Percentiles rank a stretch among this genome's conserved stretches.
phyloP scores from a whole-genome alignment of 2,329 filamentous ascomycete genomes.

The Aureobasidium sp. region DNA sequence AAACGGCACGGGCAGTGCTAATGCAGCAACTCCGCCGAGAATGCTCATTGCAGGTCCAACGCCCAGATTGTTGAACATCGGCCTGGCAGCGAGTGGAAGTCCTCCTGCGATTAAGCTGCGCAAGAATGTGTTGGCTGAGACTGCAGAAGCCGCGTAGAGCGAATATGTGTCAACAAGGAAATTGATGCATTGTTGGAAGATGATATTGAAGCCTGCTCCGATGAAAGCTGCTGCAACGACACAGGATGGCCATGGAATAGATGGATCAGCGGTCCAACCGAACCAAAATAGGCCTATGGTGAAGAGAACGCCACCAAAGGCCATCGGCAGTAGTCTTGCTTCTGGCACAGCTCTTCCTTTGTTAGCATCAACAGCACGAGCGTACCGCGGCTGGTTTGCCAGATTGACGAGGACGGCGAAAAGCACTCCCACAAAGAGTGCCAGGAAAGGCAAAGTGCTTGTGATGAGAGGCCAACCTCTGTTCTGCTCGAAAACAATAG shows the following conservation, averaged over 20 bases:
- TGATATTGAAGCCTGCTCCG: conserved; percentile 39
- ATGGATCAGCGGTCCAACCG: conserved; percentile 34
- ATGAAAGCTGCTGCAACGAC: conserved; percentile 36
- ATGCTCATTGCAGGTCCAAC: conserved; percentile 36
- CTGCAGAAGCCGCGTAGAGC: conserved; percentile 40
- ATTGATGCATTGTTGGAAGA: conserved; percentile 43
- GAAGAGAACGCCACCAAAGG: conserved; percentile 37
- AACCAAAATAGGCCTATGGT: conserved; percentile 37
- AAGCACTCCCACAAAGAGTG: conserved; percentile 38
- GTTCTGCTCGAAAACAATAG: conserved; percentile 38
- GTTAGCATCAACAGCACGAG: conserved; percentile 29
- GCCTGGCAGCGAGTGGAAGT: conserved; percentile 30
- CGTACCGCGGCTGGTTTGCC: conserved; percentile 34
- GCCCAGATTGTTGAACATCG: conserved; percentile 35
- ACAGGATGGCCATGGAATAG: conserved; percentile 35
- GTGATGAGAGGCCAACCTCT: conserved; percentile 36
- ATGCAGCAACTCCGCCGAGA: conserved; percentile 33
- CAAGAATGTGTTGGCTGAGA: conserved; percentile 43
- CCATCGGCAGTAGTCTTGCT: conserved; percentile 37
- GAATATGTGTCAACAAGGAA: conserved; percentile 36
- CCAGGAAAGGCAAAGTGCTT: conserved; percentile 39
- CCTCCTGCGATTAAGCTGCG: conserved; percentile 36
- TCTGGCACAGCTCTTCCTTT: conserved; percentile 28
- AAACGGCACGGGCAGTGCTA: conserved; percentile 37
- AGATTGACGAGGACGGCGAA: conserved; percentile 35